Evolutionary conservation across 2,329 filamentous ascomycete genomes (phyloP), one percentile per base, ranked within the genome.

Genomic region (Aspergillus jensenii): DNA sequence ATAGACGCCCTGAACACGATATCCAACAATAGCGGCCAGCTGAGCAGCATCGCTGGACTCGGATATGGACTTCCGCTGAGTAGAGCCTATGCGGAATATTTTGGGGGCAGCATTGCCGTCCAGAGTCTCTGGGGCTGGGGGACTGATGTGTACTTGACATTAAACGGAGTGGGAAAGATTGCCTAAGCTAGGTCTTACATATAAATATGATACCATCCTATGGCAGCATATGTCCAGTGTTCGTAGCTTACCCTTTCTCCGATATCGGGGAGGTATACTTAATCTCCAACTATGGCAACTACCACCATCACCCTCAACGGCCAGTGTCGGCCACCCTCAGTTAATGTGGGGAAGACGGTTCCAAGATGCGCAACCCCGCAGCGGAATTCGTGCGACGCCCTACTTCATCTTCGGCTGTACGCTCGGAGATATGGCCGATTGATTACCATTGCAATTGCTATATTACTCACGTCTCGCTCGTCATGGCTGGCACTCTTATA

Each of bases 91-190:
- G 95, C 95, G 0, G 93, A 99, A 78, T 99, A 98, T 69, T 99
- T 99, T 79, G 95, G 95, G 2, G 95, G 95, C 0, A 93, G 93
- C 3, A 95, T 99, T 58, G 88, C 88, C 4, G 88, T 99, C n/a
- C 93, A 99, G 81, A 97, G 91, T 72, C 76, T 98, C 47, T 95
- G 91, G 79, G 93, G 95, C 4, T 99, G 95, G 95, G 95, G 87
- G 0, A 87, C 85, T 3, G 86, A 88, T 76, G 85, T 87, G 1
- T 88, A 88, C 72, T 71, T 88, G 55, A 87, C 82, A 51, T 66
- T 88, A 62, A 78, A 84, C 63, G 85, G 85, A 0, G 84, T 88
- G 54, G 85, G 84, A 0, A 83, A 76, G 60, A 71, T 81, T 49
- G 68, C 71, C 61, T 52, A 15, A 31, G 1, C 35, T 37, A 37